Percentiles rank a stretch among this genome's conserved stretches.
Conservation (phyloP, 129 eudicot genomes). For the Artemisia annua region DNA sequence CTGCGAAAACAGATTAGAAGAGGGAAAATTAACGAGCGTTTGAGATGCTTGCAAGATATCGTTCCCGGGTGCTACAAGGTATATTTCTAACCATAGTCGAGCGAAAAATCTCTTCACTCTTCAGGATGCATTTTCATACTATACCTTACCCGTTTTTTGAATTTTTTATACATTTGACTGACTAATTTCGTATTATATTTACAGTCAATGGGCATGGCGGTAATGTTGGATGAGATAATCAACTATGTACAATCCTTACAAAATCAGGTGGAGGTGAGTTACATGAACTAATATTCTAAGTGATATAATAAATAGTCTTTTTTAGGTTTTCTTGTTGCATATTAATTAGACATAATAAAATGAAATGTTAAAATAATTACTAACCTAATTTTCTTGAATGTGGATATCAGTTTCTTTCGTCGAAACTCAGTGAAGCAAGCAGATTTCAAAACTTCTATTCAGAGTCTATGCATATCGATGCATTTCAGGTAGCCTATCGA, state of each 20-base stretch:
- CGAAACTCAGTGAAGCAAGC: conserved; percentile 88
- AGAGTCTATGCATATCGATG: conserved; percentile 40
- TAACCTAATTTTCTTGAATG: not conserved
- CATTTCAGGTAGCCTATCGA: conserved; percentile 49
- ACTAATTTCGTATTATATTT: conserved; percentile 13
- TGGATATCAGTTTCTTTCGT: conserved; percentile 75
- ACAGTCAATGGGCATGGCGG: conserved; percentile 98
- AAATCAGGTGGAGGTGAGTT: conserved; percentile 85
- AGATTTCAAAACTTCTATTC: conserved; percentile 58
- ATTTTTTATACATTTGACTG: not conserved
- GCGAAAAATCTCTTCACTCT: not conserved
- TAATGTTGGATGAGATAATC: conserved; percentile 94
- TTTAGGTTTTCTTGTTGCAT: not conserved
- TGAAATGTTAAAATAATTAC: not conserved
- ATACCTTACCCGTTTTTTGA: not conserved
- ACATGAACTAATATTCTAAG: not conserved
- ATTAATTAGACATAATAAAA: not conserved
- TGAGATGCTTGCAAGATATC: conserved; percentile 85
- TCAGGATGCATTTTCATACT: no score
- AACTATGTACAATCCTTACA: conserved; percentile 93
- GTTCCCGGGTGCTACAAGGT: conserved; percentile 99
- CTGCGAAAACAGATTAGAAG: conserved; percentile 59
- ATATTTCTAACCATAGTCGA: not conserved
- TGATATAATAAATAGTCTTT: no score
- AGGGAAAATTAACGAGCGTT: conserved; percentile 85